Evolutionary conservation across 495 filamentous ascomycete genomes (phyloP).

Genomic region (Penicillium verhagenii): DNA sequence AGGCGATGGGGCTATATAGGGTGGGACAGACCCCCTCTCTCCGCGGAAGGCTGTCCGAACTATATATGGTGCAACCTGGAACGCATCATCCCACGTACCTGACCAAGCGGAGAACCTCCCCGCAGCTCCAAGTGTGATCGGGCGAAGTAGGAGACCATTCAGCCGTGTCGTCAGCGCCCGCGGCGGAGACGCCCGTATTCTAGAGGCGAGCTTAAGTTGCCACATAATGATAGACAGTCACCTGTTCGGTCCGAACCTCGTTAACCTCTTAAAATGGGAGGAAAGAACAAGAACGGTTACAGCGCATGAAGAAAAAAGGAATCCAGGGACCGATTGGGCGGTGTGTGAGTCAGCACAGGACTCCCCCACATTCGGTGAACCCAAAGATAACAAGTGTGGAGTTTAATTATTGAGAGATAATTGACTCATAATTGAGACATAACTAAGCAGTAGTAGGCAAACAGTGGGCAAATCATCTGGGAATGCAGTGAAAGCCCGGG

Average conservation of each 20-base stretch:
- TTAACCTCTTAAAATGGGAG: neutral
- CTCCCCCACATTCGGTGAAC: conserved; percentile 1
- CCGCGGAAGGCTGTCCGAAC: conserved; percentile 5
- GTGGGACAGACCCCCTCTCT: neutral
- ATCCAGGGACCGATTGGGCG: conserved; percentile 1
- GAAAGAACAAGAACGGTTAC: neutral
- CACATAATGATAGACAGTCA: conserved; percentile 26
- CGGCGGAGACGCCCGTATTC: conserved; percentile 37
- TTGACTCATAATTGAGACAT: no score
- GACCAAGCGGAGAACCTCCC: conserved; percentile 29
- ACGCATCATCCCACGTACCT: conserved; percentile 30
- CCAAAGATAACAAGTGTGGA: neutral
- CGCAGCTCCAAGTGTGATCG: conserved; percentile 24
- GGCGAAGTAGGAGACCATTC: conserved; percentile 30
- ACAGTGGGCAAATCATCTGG: no score
- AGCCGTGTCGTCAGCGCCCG: conserved; percentile 34
- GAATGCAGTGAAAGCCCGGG: no score
- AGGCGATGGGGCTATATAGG: conserved; percentile 7
- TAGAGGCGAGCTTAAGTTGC: conserved; percentile 36
- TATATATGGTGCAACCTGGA: conserved; percentile 25
- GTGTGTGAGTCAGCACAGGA: conserved; percentile 3
- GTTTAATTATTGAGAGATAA: no score
- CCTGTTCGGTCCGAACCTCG: neutral
- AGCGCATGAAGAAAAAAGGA: neutral
- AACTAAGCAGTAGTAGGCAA: no score